phyloP scores from a whole-genome alignment of 257 asterid species.

The Schizonepeta tenuifolia region DNA sequence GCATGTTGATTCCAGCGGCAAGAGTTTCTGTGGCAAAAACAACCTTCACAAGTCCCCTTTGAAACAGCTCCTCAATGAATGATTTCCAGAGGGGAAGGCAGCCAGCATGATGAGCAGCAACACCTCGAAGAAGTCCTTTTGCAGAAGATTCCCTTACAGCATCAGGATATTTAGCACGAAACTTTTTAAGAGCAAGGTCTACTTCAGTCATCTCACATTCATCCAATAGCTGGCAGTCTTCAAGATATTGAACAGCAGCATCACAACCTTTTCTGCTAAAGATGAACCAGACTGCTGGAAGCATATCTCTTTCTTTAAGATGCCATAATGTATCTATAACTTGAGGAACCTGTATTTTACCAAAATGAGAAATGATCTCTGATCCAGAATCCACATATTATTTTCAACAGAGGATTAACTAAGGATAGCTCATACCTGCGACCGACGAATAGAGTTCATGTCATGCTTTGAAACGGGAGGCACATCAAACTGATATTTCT shows the following conservation, averaged over 20 bases:
- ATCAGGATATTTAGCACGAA: slow-evolving; percentile 84
- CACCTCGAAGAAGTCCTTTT: slow-evolving; percentile 93
- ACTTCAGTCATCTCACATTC: slow-evolving; percentile 91
- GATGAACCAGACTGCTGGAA: slow-evolving; percentile 99
- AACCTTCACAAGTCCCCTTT: slow-evolving; percentile 89
- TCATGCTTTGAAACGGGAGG: slow-evolving; percentile 71
- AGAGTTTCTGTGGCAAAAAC: slow-evolving; percentile 99
- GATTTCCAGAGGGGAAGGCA: slow-evolving; percentile 99
- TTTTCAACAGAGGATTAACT: slow-evolving; percentile 28
- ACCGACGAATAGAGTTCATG: slow-evolving; percentile 65
- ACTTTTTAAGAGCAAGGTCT: slow-evolving; percentile 84
- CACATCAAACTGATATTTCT: slow-evolving; percentile 58
- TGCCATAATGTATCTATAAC: slow-evolving; percentile 89
- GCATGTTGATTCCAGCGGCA: slow-evolving; percentile 99
- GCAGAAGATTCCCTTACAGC: slow-evolving; percentile 91
- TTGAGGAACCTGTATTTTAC: slow-evolving; percentile 74
- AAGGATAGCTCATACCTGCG: slow-evolving; percentile 62
- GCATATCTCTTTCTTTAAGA: slow-evolving; percentile 86
- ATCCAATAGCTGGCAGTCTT: slow-evolving; percentile 71
- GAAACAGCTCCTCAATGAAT: slow-evolving; percentile 90
- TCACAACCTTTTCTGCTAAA: slow-evolving; percentile 99
- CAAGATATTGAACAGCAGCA: slow-evolving; percentile 94
- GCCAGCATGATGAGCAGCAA: slow-evolving; percentile 99
- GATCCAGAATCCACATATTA: slow-evolving; percentile 21
- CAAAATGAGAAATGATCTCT: slow-evolving; percentile 8